Conservation (phyloP, 192 early-diverging fungal species). For the Anaeromyces robustus region DNA sequence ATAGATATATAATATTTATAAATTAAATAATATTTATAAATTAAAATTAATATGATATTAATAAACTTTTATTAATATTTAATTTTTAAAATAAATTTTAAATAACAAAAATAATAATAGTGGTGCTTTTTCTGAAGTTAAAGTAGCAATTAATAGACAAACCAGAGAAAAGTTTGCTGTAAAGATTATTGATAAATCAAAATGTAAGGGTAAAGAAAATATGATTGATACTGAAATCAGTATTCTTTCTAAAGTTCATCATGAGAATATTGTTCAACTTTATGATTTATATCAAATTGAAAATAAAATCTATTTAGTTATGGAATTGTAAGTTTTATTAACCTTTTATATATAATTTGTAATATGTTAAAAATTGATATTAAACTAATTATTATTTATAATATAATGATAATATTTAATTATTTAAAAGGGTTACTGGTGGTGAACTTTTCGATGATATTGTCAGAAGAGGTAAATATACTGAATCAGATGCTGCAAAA, state of each 20-base stretch:
- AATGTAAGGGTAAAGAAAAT: slow-evolving; percentile 61
- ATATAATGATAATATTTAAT: no score
- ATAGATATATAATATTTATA: no score
- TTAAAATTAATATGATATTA: no score
- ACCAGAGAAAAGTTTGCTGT: slow-evolving; percentile 69
- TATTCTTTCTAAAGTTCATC: slow-evolving; percentile 62
- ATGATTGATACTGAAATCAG: slow-evolving; percentile 88
- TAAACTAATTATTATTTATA: no score
- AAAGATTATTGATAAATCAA: slow-evolving; percentile 81
- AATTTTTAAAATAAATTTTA: no score
- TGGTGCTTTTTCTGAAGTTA: background rate
- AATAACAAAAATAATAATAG: background rate
- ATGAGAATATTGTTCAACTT: slow-evolving; percentile 80
- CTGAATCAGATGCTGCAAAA: slow-evolving; percentile 61
- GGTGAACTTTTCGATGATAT: slow-evolving; percentile 82
- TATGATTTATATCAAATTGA: slow-evolving; percentile 32
- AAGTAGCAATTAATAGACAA: slow-evolving; percentile 26
- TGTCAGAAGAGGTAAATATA: slow-evolving; percentile 58
- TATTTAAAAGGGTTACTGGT: slow-evolving; percentile 24
- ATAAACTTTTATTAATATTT: no score
- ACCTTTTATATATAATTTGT: background rate
- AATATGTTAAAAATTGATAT: no score
- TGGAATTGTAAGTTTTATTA: slow-evolving; percentile 15
- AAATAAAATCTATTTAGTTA: slow-evolving; percentile 21
- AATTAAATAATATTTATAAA: no score